Evolutionary conservation across 2,329 filamentous ascomycete genomes (phyloP).

Genomic region (Septoria petroselini): DNA sequence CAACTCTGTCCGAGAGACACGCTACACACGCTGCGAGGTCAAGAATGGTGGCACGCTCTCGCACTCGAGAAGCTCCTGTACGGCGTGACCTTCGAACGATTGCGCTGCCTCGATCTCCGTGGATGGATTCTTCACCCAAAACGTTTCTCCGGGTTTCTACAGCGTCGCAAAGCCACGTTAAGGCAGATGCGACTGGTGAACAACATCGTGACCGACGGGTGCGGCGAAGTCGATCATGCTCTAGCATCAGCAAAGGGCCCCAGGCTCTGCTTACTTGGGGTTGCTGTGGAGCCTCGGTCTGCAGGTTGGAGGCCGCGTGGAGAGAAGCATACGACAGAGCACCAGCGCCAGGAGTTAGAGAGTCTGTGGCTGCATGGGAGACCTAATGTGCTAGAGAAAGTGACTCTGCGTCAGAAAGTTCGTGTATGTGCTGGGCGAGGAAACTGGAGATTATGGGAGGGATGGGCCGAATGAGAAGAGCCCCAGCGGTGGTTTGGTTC

Average conservation of each 20-base stretch:
- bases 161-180: not conserved
- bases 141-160: not conserved
- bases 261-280: not conserved
- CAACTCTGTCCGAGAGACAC: not conserved
- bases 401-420: too few relatives aligned
- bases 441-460: too few relatives aligned
- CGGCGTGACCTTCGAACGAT: not conserved
- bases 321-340: too few relatives aligned
- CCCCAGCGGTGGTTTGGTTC: too few relatives aligned
- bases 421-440: too few relatives aligned
- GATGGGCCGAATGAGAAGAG: not conserved
- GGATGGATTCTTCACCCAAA: not conserved
- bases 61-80: not conserved
- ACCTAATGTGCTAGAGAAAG: too few relatives aligned
- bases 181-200: not conserved
- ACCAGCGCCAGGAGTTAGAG: too few relatives aligned
- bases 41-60: not conserved
- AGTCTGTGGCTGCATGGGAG: too few relatives aligned
- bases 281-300: not conserved
- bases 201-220: not conserved
- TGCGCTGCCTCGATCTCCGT: conserved; percentile 4
- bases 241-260: not conserved
- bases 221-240: not conserved
- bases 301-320: not conserved
- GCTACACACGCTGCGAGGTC: not conserved